These are phyloP conservation scores for Emmonsiellopsis sp. DNA, from an alignment of 2,329 filamentous ascomycete genomes.

Conservation along the genomic window DNA sequence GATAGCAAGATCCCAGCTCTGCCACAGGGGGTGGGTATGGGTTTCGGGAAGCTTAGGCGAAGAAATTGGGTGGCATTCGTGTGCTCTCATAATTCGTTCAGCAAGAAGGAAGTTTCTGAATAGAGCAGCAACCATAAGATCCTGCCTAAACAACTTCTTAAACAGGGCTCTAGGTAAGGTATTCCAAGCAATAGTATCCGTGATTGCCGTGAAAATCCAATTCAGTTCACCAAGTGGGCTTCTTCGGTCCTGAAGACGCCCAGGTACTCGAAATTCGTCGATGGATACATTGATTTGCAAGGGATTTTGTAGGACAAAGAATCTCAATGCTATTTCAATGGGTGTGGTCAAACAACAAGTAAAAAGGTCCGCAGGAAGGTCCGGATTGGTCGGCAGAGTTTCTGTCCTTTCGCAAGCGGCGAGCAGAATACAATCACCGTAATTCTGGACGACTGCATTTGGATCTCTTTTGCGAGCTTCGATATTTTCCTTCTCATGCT, in stretches of 20 bases:
- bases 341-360: conserved; percentile 93
- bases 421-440: conserved; percentile 82
- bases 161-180: conserved; percentile 82
- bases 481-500: conserved; percentile 81
- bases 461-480: conserved; percentile 69
- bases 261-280: conserved; percentile 80
- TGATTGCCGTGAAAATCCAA: conserved; percentile 99
- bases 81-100: conserved; percentile 91
- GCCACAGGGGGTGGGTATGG: conserved; percentile 89
- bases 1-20: conserved; percentile 94
- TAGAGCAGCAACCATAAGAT: conserved; percentile 96
- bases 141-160: conserved; percentile 93
- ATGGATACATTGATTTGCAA: conserved; percentile 58
- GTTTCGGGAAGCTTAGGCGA: conserved; percentile 89
- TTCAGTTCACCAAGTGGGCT: conserved; percentile 94
- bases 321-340: conserved; percentile 93
- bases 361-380: conserved; percentile 88
- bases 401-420: conserved; percentile 87
- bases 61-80: conserved; percentile 90
- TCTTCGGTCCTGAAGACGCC: conserved; percentile 80
- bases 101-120: conserved; percentile 94
- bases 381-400: conserved; percentile 87
- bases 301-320: conserved; percentile 91
- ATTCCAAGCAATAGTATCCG: conserved; percentile 98
- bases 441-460: conserved; percentile 51